Percentiles rank a stretch among this genome's conserved stretches.
phyloP scores from a whole-genome alignment of 345 rosid species.

The Acer campestre region DNA sequence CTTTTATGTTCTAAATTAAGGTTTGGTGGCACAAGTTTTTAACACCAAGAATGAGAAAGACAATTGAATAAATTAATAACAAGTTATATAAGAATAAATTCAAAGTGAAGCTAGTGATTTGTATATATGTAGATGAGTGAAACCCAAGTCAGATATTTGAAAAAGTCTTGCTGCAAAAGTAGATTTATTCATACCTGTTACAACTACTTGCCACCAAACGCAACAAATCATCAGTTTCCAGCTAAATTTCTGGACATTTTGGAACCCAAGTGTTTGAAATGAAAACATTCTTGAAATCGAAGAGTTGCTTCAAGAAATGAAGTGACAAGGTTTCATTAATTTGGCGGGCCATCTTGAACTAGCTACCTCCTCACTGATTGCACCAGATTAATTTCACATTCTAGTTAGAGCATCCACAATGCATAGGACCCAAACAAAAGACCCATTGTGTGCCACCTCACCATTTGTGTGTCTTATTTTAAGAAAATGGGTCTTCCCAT shows the following conservation, averaged over 20 bases:
- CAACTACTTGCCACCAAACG: conserved; percentile 59
- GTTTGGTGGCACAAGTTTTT: conserved; percentile 29
- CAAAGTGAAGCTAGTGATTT: conserved; percentile 15
- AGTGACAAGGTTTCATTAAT: background rate
- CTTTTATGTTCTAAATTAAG: conserved; percentile 26
- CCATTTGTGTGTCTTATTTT: too few species aligned
- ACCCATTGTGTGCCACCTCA: too few species aligned
- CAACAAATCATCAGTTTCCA: conserved; percentile 37
- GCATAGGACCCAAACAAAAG: too few species aligned
- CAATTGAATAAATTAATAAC: conserved; percentile 34
- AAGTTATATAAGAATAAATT: too few species aligned
- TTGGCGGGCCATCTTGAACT: background rate
- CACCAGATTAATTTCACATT: background rate
- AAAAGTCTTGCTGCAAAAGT: conserved; percentile 33
- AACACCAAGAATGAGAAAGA: conserved; percentile 24
- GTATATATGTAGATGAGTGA: conserved; percentile 42
- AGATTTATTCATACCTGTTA: conserved; percentile 35
- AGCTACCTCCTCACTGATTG: background rate
- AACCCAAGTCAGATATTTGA: conserved; percentile 50
- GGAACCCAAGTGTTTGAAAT: conserved; percentile 1
- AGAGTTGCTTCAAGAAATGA: background rate
- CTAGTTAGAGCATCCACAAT: too few species aligned
- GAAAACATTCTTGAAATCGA: conserved; percentile 6
- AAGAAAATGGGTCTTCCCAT: too few species aligned
- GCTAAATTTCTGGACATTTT: conserved; percentile 19